Conservation (phyloP, 2,329 filamentous ascomycete species). For the Exophiala spinifera region DNA sequence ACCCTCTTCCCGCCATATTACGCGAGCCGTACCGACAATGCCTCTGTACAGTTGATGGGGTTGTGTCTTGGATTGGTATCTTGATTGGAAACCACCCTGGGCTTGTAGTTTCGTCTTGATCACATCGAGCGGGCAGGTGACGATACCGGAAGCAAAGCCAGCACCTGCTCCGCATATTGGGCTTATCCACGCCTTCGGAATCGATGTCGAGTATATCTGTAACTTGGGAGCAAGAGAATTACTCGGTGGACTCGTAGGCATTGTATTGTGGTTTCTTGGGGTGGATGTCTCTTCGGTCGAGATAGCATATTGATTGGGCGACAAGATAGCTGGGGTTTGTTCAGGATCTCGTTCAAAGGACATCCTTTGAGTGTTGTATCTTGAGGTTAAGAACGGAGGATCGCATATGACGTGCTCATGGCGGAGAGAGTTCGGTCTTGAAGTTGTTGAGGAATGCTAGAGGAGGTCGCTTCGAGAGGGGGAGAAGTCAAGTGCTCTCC, state of each 20-base stretch:
- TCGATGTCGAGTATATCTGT: constrained; percentile 43
- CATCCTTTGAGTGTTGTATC: constrained; percentile 19
- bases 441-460: neutral
- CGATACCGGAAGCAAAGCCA: constrained; percentile 87
- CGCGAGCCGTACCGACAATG: constrained; percentile 76
- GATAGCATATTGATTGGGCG: constrained; percentile 30
- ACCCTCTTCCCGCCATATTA: constrained; percentile 87
- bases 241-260: constrained; percentile 28
- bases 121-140: constrained; percentile 95
- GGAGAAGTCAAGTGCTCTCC: constrained; percentile 2
- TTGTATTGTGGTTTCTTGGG: constrained; percentile 28
- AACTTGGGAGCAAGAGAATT: constrained; percentile 36
- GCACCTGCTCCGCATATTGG: constrained; percentile 83
- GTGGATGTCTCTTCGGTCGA: constrained; percentile 23
- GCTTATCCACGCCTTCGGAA: constrained; percentile 64
- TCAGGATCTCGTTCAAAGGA: constrained; percentile 27
- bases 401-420: constrained; percentile 23
- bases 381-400: neutral
- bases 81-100: constrained; percentile 73
- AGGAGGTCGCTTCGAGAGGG: constrained; percentile 1
- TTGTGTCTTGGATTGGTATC: constrained; percentile 37
- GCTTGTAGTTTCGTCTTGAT: constrained; percentile 98
- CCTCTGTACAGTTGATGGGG: constrained; percentile 70
- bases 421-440: neutral
- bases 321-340: constrained; percentile 23